Evolutionary conservation across 192 early-diverging fungal species (phyloP).

Genomic region (Rhizoclosmatium sp.): DNA sequence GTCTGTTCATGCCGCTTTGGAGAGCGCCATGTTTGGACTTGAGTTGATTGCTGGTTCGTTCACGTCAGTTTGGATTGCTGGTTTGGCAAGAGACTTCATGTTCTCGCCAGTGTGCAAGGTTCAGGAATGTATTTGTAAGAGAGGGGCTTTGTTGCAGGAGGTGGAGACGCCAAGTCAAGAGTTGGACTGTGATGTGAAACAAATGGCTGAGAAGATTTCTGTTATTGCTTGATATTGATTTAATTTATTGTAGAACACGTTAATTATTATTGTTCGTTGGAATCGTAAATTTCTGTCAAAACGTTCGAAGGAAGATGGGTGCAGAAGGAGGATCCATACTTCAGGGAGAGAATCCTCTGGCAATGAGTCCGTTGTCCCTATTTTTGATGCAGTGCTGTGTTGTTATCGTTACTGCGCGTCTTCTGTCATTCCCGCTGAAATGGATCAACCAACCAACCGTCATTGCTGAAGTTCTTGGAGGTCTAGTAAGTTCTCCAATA

Average conservation of each 20-base stretch:
- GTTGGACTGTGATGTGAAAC: too few species aligned
- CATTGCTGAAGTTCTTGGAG: slow-evolving; percentile 84
- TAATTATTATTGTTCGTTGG: too few species aligned
- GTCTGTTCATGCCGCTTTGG: not conserved
- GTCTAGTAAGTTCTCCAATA: slow-evolving; percentile 3
- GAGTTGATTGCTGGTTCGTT: not conserved
- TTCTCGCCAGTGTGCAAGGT: slow-evolving; percentile 4
- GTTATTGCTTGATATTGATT: too few species aligned
- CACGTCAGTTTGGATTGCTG: not conserved
- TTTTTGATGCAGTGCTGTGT: slow-evolving; percentile 81
- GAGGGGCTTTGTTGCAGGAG: not conserved
- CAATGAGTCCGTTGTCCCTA: slow-evolving; percentile 65
- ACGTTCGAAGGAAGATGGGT: too few species aligned
- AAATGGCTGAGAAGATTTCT: too few species aligned
- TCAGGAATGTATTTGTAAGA: not conserved
- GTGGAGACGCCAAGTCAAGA: too few species aligned
- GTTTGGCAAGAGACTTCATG: not conserved
- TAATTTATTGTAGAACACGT: too few species aligned
- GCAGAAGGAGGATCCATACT: slow-evolving; percentile 3
- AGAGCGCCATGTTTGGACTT: slow-evolving; percentile 1
- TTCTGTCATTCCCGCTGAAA: slow-evolving; percentile 68
- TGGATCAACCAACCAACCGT: slow-evolving; percentile 77
- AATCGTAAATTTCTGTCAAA: too few species aligned
- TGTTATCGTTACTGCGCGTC: slow-evolving; percentile 73
- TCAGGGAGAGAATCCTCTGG: slow-evolving; percentile 30